Base-by-base conservation (phyloP, 345 rosid species). In the Populus ilicifolia region DNA sequence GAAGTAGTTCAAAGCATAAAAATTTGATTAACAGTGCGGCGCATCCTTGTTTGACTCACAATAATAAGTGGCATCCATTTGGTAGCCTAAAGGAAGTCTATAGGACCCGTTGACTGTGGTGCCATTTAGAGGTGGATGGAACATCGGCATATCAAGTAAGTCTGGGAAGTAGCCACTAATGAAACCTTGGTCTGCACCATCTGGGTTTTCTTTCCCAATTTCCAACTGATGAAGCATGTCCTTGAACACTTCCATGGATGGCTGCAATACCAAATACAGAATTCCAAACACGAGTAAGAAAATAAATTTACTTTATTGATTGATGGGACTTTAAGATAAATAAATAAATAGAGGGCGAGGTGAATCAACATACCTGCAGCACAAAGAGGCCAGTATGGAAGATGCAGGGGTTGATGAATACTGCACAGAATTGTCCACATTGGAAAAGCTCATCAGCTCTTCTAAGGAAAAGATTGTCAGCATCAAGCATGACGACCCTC, bases 101-200 rank as follows among this genome's bases (percentile, higher is more conserved):
- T 85, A 96, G 18, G 82, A 84, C 39, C 98, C 98, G 30, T 85
- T 82, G 23, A 92, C 91, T 30, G 75, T 77, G 52, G 88, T 74
- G 27, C 83, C 89, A 72, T 94, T 96, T 17, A 35, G 4, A 11
- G 92, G 85, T 44, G 97, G 95, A 83, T 76, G 78, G 86, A 91
- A 96, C 87, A 94, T 81, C 25, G 98, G 97, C 82, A 82, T 81
- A 78, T 90, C 88, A 27, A 96, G 96, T 85, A 96, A 79, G 81
- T 91, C 89, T 0, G 97, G 90, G 85, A 89, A 96, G 86, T 96
- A 96, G n/a, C 92, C 89, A 17, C 90, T 86, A 18, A 96, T 90
- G 75, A 93, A 96, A 63, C 99, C 99, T 84, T 96, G 99, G 81
- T 96, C 99, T 30, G 98, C 98, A 63, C 99, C 99, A 75, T 96